These are phyloP conservation scores for Dentiscutata heterogama DNA, from an alignment of 371 early-diverging fungal species.

Conservation along the genomic window DNA sequence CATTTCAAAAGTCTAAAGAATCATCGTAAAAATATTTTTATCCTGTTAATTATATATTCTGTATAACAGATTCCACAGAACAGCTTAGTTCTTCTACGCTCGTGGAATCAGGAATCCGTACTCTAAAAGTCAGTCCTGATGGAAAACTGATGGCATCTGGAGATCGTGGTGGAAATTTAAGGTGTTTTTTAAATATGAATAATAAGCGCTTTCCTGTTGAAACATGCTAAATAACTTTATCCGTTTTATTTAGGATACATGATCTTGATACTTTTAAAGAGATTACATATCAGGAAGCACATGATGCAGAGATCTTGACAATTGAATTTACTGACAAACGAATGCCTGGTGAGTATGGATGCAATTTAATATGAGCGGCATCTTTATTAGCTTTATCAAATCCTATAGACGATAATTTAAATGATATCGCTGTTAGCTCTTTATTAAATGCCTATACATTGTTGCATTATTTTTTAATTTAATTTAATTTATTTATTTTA, in stretches of 20 bases:
- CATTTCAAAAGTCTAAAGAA: neutral
- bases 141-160: slow-evolving; percentile 79
- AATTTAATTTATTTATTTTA: neutral
- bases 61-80: slow-evolving; percentile 48
- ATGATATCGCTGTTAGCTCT: no score
- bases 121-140: slow-evolving; percentile 75
- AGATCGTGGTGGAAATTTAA: slow-evolving; percentile 80
- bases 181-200: slow-evolving; percentile 44
- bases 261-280: slow-evolving; percentile 68
- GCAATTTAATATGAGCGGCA: neutral
- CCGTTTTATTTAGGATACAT: slow-evolving; percentile 60
- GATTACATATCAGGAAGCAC: slow-evolving; percentile 79
- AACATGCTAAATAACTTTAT: slow-evolving; percentile 25
- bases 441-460: no score
- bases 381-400: neutral
- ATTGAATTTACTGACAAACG: slow-evolving; percentile 73
- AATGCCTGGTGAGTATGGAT: slow-evolving; percentile 44
- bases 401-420: neutral
- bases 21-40: neutral
- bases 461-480: neutral
- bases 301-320: slow-evolving; percentile 84
- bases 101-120: slow-evolving; percentile 73
- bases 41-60: neutral
- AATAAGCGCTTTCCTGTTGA: neutral
- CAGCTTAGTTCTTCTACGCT: slow-evolving; percentile 41